Conservation (phyloP, 495 filamentous ascomycete genomes). For the Penicillium samsonianum region DNA sequence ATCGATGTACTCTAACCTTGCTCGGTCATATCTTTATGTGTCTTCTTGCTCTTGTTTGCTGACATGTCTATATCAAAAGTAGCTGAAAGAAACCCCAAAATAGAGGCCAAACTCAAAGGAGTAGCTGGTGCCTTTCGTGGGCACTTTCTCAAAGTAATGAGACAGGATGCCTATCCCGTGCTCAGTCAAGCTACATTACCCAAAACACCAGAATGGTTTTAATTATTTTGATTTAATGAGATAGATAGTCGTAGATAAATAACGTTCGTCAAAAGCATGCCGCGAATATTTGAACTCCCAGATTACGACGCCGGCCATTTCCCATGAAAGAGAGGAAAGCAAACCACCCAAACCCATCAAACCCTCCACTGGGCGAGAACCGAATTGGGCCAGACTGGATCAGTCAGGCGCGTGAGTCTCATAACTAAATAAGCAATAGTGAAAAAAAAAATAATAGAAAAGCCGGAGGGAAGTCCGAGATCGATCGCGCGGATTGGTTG, state of each 20-base stretch:
- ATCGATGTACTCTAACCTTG: background rate
- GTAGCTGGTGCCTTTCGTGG: no score
- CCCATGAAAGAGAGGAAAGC: background rate
- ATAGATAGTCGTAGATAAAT: constrained; percentile 11
- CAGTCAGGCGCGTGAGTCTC: constrained; percentile 23
- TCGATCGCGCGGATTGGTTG: constrained; percentile 11
- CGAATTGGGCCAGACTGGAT: constrained; percentile 21
- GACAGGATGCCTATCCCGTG: no score
- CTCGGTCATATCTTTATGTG: no score
- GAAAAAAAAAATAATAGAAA: constrained; percentile 9
- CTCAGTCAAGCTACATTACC: background rate
- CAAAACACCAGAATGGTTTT: background rate
- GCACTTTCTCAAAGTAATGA: no score
- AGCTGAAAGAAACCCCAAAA: no score
- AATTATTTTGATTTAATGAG: background rate
- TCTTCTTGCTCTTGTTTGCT: no score
- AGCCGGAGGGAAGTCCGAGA: background rate
- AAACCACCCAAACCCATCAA: constrained; percentile 18
- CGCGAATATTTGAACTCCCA: background rate
- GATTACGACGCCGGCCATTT: constrained; percentile 12
- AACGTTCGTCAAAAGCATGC: constrained; percentile 3
- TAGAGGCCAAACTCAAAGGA: no score
- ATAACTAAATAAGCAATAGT: constrained; percentile 25
- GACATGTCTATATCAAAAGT: no score
- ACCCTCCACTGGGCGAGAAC: constrained; percentile 19